phyloP scores from a whole-genome alignment of 768 basidiomycete genomes.

The Boletus insuetus region DNA sequence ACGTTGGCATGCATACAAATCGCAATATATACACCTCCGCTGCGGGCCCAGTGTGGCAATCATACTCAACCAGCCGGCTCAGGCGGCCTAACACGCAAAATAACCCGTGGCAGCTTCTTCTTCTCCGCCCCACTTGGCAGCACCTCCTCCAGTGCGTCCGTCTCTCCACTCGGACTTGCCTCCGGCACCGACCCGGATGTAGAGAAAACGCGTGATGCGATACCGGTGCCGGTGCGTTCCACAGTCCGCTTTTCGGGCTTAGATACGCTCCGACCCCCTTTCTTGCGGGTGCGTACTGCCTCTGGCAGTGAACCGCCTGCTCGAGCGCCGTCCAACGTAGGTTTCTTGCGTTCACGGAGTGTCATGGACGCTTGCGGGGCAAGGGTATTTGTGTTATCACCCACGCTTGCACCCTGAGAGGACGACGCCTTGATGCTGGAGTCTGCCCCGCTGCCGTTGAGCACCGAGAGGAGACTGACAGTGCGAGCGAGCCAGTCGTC shows the following conservation, averaged over 20 bases:
- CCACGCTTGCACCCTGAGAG: not conserved
- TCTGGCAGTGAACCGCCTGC: not conserved
- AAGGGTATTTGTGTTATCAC: not conserved
- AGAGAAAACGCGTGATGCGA: not conserved
- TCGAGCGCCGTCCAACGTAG: not conserved
- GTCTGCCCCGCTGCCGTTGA: not conserved
- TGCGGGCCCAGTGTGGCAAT: too few relatives aligned
- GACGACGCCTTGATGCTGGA: not conserved
- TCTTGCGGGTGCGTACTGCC: not conserved
- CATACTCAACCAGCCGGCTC: slow-evolving; percentile 10
- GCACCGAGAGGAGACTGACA: slow-evolving; percentile 24
- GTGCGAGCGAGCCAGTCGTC: slow-evolving; percentile 63
- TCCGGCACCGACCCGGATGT: not conserved
- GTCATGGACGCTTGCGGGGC: slow-evolving; percentile 41
- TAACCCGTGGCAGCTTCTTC: slow-evolving; percentile 56
- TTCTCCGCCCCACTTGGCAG: slow-evolving; percentile 23
- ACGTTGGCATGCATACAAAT: too few relatives aligned
- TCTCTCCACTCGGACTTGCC: not conserved
- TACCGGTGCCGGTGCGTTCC: not conserved
- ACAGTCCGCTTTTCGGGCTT: not conserved
- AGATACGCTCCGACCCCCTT: slow-evolving; percentile 2
- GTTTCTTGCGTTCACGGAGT: slow-evolving; percentile 49
- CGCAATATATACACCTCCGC: too few relatives aligned
- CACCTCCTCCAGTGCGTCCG: not conserved
- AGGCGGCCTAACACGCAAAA: slow-evolving; percentile 50